Conservation (phyloP, 1,284 basidiomycete species). For the Irpex sp. region DNA sequence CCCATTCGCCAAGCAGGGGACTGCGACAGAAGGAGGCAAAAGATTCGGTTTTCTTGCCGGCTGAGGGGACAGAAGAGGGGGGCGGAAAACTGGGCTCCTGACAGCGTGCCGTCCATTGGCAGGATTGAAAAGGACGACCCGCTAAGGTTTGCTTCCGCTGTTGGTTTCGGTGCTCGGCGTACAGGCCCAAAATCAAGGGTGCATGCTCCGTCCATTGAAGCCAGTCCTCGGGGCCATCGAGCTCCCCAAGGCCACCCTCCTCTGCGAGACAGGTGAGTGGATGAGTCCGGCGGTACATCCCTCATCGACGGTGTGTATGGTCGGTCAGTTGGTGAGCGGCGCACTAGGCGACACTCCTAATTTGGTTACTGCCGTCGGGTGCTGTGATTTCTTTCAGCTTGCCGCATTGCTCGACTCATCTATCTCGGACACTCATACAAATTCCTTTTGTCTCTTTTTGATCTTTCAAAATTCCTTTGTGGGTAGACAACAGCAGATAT, state of each 20-base stretch:
- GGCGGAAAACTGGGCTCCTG: conserved; percentile 21
- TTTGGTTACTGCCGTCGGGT: conserved; percentile 3
- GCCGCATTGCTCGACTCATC: neutral
- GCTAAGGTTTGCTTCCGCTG: conserved; percentile 36
- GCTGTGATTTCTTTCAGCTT: neutral
- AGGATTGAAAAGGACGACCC: conserved; percentile 24
- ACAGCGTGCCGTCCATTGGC: conserved; percentile 17
- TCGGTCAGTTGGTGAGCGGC: conserved; percentile 2
- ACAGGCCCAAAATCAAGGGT: conserved; percentile 15
- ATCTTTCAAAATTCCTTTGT: neutral
- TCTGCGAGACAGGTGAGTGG: neutral
- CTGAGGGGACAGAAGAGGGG: conserved; percentile 14
- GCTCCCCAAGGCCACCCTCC: neutral
- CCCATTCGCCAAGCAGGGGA: conserved; percentile 27
- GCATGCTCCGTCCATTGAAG: conserved; percentile 6
- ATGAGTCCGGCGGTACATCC: neutral
- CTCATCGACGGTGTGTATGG: neutral
- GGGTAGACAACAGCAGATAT: neutral
- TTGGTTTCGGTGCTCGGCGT: conserved; percentile 12
- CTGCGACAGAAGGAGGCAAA: conserved; percentile 16
- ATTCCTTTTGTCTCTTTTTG: neutral
- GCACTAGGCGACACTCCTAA: conserved; percentile 11
- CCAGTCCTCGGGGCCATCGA: conserved; percentile 10
- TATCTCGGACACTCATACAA: neutral
- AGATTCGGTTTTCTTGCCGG: conserved; percentile 17